Percentiles rank a stretch among this genome's conserved stretches.
These are phyloP conservation scores for Cyclotella atomus DNA, from an alignment of 108 stramenopile species.

Conservation along the genomic window DNA sequence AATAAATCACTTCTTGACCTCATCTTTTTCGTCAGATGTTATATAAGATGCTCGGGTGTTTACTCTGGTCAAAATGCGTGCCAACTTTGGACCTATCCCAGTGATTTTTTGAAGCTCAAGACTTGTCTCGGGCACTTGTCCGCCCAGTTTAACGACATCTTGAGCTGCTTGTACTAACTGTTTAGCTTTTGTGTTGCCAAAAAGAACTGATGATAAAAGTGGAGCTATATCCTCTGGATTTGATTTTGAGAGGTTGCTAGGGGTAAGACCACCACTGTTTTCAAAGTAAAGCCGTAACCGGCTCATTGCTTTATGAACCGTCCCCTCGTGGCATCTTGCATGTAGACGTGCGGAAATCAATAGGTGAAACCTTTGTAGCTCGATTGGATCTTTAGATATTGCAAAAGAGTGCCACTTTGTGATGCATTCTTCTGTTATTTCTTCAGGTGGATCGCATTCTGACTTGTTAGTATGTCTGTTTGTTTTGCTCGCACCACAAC, in stretches of 20 bases:
- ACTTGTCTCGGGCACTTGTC: slow-evolving; percentile 74
- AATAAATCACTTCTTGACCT: too few species aligned
- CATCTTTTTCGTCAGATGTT: too few species aligned
- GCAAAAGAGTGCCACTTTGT: slow-evolving; percentile 71
- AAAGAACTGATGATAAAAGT: slow-evolving; percentile 58
- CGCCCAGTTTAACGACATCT: slow-evolving; percentile 54
- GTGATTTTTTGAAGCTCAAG: slow-evolving; percentile 51
- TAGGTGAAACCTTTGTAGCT: slow-evolving; percentile 67
- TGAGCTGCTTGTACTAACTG: slow-evolving; percentile 73
- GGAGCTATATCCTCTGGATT: slow-evolving; percentile 59
- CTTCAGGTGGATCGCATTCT: slow-evolving; percentile 15
- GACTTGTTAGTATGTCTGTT: slow-evolving; percentile 15
- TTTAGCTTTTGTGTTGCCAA: slow-evolving; percentile 67
- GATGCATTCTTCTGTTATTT: slow-evolving; percentile 44
- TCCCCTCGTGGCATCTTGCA: slow-evolving; percentile 68
- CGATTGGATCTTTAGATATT: slow-evolving; percentile 52
- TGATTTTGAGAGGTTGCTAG: slow-evolving; percentile 32
- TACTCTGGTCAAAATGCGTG: slow-evolving; percentile 60
- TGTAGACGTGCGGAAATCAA: slow-evolving; percentile 73
- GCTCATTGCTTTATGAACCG: slow-evolving; percentile 63
- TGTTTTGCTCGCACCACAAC: slow-evolving; percentile 9
- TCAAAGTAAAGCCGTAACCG: slow-evolving; percentile 44
- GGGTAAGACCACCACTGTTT: slow-evolving; percentile 30
- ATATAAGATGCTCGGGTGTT: slow-evolving; percentile 54
- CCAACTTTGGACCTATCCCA: slow-evolving; percentile 71